Base-by-base conservation (phyloP, 208 protist genomes). In the Leishmania aethiopica region DNA sequence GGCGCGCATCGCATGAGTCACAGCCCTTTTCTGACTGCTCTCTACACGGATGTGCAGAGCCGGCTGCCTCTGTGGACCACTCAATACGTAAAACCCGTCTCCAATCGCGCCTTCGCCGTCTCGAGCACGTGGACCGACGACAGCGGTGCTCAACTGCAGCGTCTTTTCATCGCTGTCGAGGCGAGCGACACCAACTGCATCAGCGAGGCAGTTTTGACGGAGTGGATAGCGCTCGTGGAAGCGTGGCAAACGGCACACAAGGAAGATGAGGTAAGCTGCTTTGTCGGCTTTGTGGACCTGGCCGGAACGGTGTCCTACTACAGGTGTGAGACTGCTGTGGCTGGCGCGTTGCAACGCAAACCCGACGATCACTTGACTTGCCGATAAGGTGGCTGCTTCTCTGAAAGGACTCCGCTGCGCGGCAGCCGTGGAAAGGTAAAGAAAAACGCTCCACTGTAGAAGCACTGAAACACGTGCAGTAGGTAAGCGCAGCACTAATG, bases 261-360 rank as follows among this genome's bases (percentile, higher is more conserved):
- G 8, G 62, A 49, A 1, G 59, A 32, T 42, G 69, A 78, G 4
- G 62, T 90, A 25, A 15, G 19, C 6, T 80, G 69, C 53, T 95
- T 87, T 79, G 62, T 93, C n/a, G 85, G 85, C 40, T 93, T 95
- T 55, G 83, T 95, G 47, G 92, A 95, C 72, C 80, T 74, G 8
- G 86, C 85, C 17, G 88, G 92, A 3, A 81, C 84, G 0, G 81
- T 95, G 74, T 90, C 90, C 2, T 95, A 92, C 80, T 95, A 95
- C 77, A 15, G 37, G 25, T 90, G 87, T 75, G 83, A 86, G 32
- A 85, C 80, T 1, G 84, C 82, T 13, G 45, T 51, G 25, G 32
- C 60, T 1, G 1, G 37, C 55, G 62, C 13, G 10, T 25, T 53
- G 66, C 62, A 35, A 49, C 15, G 35, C 51, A n/a, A 59, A 40